phyloP scores from a whole-genome alignment of 108 stramenopile genomes.

The Mayamaea pseudoterrestris region DNA sequence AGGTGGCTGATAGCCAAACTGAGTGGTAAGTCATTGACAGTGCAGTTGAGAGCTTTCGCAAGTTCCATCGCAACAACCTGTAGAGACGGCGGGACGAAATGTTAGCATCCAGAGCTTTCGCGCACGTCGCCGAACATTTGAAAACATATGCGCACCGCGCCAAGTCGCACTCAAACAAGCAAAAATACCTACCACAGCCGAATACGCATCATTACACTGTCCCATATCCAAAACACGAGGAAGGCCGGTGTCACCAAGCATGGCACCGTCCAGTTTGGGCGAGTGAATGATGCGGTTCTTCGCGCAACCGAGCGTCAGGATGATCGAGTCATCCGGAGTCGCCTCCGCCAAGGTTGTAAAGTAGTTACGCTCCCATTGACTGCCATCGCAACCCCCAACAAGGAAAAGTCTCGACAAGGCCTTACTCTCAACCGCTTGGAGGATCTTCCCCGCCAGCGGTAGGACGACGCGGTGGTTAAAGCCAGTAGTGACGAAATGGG shows the following conservation, averaged over 20 bases:
- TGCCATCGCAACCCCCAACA: constrained; percentile 81
- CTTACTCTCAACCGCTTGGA: constrained; percentile 52
- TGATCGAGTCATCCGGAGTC: constrained; percentile 52
- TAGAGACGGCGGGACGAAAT: too few species aligned
- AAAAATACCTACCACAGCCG: constrained; percentile 65
- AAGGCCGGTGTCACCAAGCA: constrained; percentile 52
- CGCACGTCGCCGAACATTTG: too few species aligned
- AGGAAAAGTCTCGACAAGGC: constrained; percentile 57
- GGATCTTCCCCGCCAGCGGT: constrained; percentile 55
- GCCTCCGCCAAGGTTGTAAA: constrained; percentile 66
- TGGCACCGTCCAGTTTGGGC: constrained; percentile 29
- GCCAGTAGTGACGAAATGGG: constrained; percentile 50
- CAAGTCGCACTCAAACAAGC: too few species aligned
- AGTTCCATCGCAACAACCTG: constrained; percentile 77
- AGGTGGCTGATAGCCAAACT: constrained; percentile 36
- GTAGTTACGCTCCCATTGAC: constrained; percentile 67
- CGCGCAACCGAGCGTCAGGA: constrained; percentile 74
- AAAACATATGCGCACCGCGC: too few species aligned
- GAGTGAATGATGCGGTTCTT: constrained; percentile 64
- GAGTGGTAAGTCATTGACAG: constrained; percentile 71
- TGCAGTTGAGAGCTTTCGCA: constrained; percentile 55
- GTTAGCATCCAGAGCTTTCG: too few species aligned
- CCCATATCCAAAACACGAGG: constrained; percentile 80
- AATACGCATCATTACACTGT: constrained; percentile 77
- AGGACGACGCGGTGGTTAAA: constrained; percentile 74